Conservation (phyloP, 2,329 filamentous ascomycete genomes). For the Sphaerulina musiva region DNA sequence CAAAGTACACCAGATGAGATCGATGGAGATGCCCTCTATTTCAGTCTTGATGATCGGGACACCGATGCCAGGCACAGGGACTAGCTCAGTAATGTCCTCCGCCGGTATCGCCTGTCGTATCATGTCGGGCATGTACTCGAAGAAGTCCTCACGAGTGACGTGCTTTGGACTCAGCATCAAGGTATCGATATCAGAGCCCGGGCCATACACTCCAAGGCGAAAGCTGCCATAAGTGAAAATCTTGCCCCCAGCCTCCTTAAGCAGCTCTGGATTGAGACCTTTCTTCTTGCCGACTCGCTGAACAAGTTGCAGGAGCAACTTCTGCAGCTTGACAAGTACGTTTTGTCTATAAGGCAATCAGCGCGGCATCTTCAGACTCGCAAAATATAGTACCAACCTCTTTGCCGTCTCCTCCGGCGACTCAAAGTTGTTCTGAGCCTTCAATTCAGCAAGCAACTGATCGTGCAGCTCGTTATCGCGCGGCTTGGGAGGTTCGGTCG, state of each 20-base stretch:
- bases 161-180: slow-evolving; percentile 87
- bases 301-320: slow-evolving; percentile 80
- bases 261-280: slow-evolving; percentile 65
- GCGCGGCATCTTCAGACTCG: slow-evolving; percentile 5
- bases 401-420: slow-evolving; percentile 72
- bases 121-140: slow-evolving; percentile 75
- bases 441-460: slow-evolving; percentile 74
- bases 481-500: slow-evolving; percentile 65
- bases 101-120: slow-evolving; percentile 68
- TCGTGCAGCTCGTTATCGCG: slow-evolving; percentile 71
- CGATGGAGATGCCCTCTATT: slow-evolving; percentile 83
- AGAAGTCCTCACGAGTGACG: slow-evolving; percentile 84
- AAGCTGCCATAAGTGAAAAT: slow-evolving; percentile 97
- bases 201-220: slow-evolving; percentile 85
- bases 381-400: slow-evolving; percentile 49
- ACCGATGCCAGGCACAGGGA: slow-evolving; percentile 80
- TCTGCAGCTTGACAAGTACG: slow-evolving; percentile 70
- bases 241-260: slow-evolving; percentile 81
- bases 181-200: slow-evolving; percentile 96
- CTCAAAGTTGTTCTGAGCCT: slow-evolving; percentile 87
- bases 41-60: slow-evolving; percentile 98
- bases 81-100: slow-evolving; percentile 76
- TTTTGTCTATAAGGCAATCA: slow-evolving; percentile 49
- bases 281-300: slow-evolving; percentile 69
- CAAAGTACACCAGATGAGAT: slow-evolving; percentile 63